Evolutionary conservation across 352 stramenopile species (phyloP).

Genomic region (Globisporangium emineosum): DNA sequence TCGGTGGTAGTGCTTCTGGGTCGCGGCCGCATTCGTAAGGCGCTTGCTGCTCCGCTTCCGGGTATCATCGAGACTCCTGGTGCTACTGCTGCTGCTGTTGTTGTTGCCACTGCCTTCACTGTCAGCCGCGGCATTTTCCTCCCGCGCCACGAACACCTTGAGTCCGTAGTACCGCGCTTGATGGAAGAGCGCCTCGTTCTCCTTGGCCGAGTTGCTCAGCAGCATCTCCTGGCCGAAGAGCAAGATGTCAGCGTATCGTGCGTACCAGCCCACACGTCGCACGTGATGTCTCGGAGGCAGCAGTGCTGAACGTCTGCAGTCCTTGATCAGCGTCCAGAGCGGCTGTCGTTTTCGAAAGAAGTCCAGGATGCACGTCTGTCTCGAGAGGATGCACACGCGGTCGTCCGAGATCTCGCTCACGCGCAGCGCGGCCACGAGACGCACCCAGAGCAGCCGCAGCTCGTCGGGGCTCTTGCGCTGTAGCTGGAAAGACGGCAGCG

Average conservation of each 20-base stretch:
- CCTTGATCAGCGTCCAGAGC: slow-evolving; percentile 36
- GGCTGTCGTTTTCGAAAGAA: slow-evolving; percentile 27
- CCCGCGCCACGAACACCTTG: slow-evolving; percentile 24
- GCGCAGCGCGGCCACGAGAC: slow-evolving; percentile 27
- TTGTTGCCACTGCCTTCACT: neutral
- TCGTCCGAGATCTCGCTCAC: slow-evolving; percentile 23
- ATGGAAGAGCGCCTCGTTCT: slow-evolving; percentile 30
- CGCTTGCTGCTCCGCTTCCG: slow-evolving; percentile 5
- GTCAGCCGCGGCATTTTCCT: slow-evolving; percentile 12
- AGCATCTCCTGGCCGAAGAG: slow-evolving; percentile 33
- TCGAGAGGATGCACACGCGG: slow-evolving; percentile 26
- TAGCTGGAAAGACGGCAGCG: neutral
- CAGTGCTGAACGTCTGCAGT: slow-evolving; percentile 24
- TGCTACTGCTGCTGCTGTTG: neutral
- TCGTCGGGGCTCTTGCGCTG: slow-evolving; percentile 11
- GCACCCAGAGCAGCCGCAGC: slow-evolving; percentile 23
- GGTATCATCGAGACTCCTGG: neutral
- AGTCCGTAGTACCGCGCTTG: slow-evolving; percentile 24
- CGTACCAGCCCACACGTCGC: slow-evolving; percentile 26
- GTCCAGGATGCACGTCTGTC: slow-evolving; percentile 22
- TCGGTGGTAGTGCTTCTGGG: neutral
- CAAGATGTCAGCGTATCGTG: slow-evolving; percentile 25
- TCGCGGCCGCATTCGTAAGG: neutral
- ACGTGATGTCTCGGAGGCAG: slow-evolving; percentile 19
- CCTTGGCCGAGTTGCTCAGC: slow-evolving; percentile 28